Evolutionary conservation across 257 asterid species (phyloP).

Genomic region (Capsicum pubescens): DNA sequence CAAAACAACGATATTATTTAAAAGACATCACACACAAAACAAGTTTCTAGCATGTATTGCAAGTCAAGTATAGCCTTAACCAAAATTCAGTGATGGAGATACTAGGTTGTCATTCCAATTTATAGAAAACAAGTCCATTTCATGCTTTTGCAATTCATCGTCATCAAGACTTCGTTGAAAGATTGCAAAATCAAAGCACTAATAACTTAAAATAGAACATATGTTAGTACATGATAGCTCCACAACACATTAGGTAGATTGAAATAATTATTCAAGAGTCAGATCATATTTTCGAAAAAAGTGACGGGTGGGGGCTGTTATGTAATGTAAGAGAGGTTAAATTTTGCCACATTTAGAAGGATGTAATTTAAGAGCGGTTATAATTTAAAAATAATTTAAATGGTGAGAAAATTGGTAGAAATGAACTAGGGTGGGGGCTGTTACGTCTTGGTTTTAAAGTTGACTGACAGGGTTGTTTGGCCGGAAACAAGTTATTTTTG

Average conservation of each 20-base stretch:
- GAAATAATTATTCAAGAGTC: background rate
- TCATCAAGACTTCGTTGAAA: background rate
- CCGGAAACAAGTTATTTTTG: too few species aligned
- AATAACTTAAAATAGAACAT: background rate
- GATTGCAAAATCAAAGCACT: background rate
- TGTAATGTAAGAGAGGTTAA: background rate
- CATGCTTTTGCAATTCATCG: background rate
- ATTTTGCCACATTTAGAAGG: constrained; percentile 2
- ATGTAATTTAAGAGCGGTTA: background rate
- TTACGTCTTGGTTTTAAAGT: background rate
- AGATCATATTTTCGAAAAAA: background rate
- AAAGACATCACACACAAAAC: too few species aligned
- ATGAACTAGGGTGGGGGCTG: background rate
- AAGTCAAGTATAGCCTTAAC: too few species aligned
- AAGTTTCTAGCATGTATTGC: too few species aligned
- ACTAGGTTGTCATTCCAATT: background rate
- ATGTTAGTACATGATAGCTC: background rate
- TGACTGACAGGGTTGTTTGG: background rate
- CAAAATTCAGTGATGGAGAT: too few species aligned
- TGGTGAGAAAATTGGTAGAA: background rate
- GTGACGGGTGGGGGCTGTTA: background rate
- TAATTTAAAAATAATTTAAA: background rate
- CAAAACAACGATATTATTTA: too few species aligned
- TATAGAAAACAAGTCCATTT: background rate
- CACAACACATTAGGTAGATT: background rate